Base-by-base conservation (phyloP, 1,284 basidiomycete species). In the Moesziomyces aphidis region DNA sequence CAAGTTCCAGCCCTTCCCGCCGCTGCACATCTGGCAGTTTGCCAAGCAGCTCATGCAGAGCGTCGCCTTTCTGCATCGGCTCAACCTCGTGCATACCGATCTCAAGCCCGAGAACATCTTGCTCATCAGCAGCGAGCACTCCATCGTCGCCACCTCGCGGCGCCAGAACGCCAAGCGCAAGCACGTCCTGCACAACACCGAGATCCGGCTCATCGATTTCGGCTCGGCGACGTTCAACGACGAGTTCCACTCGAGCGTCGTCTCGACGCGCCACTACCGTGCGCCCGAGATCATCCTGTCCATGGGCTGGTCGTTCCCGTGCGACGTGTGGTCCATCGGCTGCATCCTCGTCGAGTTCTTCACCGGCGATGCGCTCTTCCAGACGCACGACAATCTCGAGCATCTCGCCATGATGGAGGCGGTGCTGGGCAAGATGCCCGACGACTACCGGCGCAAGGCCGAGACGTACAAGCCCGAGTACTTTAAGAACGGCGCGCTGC, bases 331-430 rank as follows among this genome's bases (percentile, higher is more conserved):
- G 87, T 99, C 97, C 13, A 89, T 99, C 57, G 97, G 97, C 8
- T 99, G 97, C 86, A 99, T 99, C 78, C 90, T 99, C 17, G 94
- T 99, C 69, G 97, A 99, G 86, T 98, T 99, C 85, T 97, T 91
- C 86, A 99, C 97, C 3, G 97, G 97, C 39, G 91, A 96, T 49
- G 97, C 97, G 5, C 88, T 99, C 34, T 99, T 98, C 87, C 97
- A 99, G 86, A 99, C 97, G 0, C 96, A 98, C 83, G 96, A 99
- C 86, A 99, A 99, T 85, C 89, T 99, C 13, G 97, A 99, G 61
- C 97, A 99, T 85, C 90, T 99, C 8, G 97, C 97, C 47, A 99
- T 99, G 97, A 99, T 99, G 97, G 95, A 99, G 86, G 91, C 93
- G 76, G 97, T 99, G 39, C 96, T 99, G 90, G 97, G 96, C 67